Conservation (phyloP, 1,139 yeast genomes). For the Yueomyces sp. region DNA sequence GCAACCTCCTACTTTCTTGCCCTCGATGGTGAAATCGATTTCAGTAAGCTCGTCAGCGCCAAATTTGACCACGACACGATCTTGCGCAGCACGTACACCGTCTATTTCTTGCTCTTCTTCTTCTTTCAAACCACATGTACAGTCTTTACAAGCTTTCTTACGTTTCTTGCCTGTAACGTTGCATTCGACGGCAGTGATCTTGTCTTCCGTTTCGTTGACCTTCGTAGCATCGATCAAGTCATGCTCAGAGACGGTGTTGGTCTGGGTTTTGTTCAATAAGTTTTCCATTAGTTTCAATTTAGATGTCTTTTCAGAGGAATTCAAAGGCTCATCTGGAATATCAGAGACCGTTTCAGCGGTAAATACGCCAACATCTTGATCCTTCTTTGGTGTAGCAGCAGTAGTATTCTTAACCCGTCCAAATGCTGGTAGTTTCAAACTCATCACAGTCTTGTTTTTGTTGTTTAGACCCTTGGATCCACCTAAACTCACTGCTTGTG, state of each 20-base stretch:
- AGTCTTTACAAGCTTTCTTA: constrained; percentile 89
- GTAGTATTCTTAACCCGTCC: neutral
- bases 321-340: constrained; percentile 8
- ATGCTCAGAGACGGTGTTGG: constrained; percentile 36
- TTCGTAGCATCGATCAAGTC: constrained; percentile 25
- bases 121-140: constrained; percentile 93
- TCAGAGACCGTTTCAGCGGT: constrained; percentile 3
- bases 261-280: constrained; percentile 35
- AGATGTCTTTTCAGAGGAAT: neutral
- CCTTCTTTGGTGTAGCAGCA: constrained; percentile 4
- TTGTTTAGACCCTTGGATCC: neutral
- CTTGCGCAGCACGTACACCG: constrained; percentile 37
- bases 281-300: constrained; percentile 27
- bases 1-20: constrained; percentile 87
- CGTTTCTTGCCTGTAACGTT: constrained; percentile 37
- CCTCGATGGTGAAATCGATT: constrained; percentile 88
- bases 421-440: constrained; percentile 1
- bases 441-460: constrained; percentile 3
- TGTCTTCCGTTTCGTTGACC: constrained; percentile 16
- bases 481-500: constrained; percentile 2
- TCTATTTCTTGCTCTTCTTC: constrained; percentile 47
- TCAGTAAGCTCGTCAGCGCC: constrained; percentile 56
- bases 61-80: constrained; percentile 37
- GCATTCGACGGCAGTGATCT: constrained; percentile 28
- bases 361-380: neutral